A percentile compares a stretch with the other conserved stretches of the same genome.
Conservation (phyloP, 139 green algal genomes). For the Chlamydomonas eustigma region DNA sequence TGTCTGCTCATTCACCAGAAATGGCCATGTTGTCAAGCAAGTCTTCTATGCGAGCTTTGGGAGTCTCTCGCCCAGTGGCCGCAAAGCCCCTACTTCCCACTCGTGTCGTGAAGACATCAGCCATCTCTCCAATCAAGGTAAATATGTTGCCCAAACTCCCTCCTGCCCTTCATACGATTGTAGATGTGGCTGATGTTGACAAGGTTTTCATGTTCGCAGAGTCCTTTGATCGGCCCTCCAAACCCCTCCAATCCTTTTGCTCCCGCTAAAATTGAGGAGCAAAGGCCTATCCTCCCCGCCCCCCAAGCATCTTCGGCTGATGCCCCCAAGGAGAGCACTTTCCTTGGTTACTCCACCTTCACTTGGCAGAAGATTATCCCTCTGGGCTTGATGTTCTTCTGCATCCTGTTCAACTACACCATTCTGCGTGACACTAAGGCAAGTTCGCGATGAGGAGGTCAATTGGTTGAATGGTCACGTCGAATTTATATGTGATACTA, state of each 20-base stretch:
- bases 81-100: constrained; percentile 1
- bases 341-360: constrained; percentile 12
- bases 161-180: background rate
- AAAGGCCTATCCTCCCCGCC: background rate
- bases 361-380: constrained; percentile 84
- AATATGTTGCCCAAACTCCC: too few relatives aligned
- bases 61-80: background rate
- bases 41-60: constrained; percentile 1
- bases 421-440: constrained; percentile 98
- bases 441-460: too few relatives aligned
- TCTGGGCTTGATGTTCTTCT: constrained; percentile 97
- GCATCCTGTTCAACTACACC: constrained; percentile 99
- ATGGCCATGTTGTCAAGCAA: constrained; percentile 1
- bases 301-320: background rate
- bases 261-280: constrained; percentile 4
- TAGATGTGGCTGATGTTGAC: background rate
- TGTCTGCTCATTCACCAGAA: background rate
- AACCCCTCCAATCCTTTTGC: background rate
- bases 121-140: constrained; percentile 4
- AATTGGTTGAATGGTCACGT: background rate
- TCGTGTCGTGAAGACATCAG: constrained; percentile 1
- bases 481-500: background rate
- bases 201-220: background rate
- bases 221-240: background rate
- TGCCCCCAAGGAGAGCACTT: constrained; percentile 4